phyloP scores from a whole-genome alignment of 345 rosid species.

The Angophora floribunda region DNA sequence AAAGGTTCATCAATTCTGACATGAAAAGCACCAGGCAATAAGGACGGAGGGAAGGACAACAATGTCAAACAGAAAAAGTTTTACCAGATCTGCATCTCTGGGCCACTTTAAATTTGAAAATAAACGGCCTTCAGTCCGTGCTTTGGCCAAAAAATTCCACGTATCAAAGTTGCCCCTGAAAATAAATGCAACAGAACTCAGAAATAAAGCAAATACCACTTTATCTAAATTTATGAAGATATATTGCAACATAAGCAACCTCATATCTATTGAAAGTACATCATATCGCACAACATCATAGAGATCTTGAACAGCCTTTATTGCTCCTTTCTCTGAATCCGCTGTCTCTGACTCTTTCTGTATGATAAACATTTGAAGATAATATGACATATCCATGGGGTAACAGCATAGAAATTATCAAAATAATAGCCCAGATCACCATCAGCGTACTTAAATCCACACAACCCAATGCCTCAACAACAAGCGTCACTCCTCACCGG shows the following conservation, averaged over 20 bases:
- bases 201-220: not conserved
- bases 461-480: not conserved
- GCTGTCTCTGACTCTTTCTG: conserved; percentile 71
- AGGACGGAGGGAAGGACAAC: not conserved
- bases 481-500: not conserved
- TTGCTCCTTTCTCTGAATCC: conserved; percentile 68
- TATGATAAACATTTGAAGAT: not conserved
- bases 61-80: not conserved
- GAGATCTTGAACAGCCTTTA: conserved; percentile 92
- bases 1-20: conserved; percentile 1
- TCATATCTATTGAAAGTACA: conserved; percentile 63
- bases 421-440: not conserved
- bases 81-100: conserved; percentile 73
- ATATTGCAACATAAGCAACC: conserved; percentile 23
- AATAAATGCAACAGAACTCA: not conserved
- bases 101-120: conserved; percentile 94
- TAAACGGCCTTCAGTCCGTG: conserved; percentile 82
- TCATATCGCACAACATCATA: conserved; percentile 88
- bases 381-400: not conserved
- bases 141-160: conserved; percentile 68
- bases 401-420: not conserved
- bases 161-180: conserved; percentile 71
- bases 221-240: not conserved
- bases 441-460: not conserved
- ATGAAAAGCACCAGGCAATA: not conserved